Percentiles rank a stretch among this genome's conserved stretches.
These are phyloP conservation scores for Rachicladosporium sp. DNA, from an alignment of 2,329 filamentous ascomycete genomes.

Conservation along the genomic window DNA sequence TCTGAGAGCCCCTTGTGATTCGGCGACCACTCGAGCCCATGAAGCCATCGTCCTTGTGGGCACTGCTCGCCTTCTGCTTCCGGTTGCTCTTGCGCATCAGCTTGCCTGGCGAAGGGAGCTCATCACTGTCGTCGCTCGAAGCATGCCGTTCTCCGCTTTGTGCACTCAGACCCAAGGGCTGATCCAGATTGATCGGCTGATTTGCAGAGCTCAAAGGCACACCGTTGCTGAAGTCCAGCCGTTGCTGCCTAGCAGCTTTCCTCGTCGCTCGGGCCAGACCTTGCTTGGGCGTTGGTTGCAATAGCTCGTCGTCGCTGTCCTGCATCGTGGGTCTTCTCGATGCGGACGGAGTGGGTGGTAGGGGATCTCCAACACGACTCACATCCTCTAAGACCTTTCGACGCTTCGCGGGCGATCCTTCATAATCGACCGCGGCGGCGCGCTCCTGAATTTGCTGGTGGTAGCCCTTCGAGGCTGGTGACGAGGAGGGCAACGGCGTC, in stretches of 20 bases:
- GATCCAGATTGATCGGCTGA: slow-evolving; percentile 3
- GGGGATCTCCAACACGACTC: background rate
- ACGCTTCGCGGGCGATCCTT: slow-evolving; percentile 18
- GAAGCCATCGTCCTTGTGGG: background rate
- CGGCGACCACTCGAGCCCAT: slow-evolving; percentile 1
- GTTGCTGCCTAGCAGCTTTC: slow-evolving; percentile 17
- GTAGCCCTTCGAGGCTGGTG: slow-evolving; percentile 23
- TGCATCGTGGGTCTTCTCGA: slow-evolving; percentile 2
- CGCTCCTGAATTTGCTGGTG: slow-evolving; percentile 22
- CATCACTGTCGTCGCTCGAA: slow-evolving; percentile 12
- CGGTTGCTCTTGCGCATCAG: background rate
- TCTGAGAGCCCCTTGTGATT: slow-evolving; percentile 5
- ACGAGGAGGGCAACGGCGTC: slow-evolving; percentile 29
- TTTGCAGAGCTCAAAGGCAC: slow-evolving; percentile 7
- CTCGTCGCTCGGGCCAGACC: background rate
- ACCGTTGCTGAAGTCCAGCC: slow-evolving; percentile 16
- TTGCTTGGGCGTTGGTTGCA: slow-evolving; percentile 10
- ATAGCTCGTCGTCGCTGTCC: slow-evolving; percentile 15
- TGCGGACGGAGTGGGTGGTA: background rate
- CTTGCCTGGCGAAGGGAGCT: slow-evolving; percentile 6
- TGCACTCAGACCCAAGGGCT: slow-evolving; percentile 9
- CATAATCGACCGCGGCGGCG: slow-evolving; percentile 23
- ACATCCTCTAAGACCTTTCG: slow-evolving; percentile 13
- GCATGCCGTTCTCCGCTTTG: slow-evolving; percentile 9
- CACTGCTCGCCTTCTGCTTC: slow-evolving; percentile 1